phyloP scores from a whole-genome alignment of 2,329 filamentous ascomycete genomes.

The Nemania bipapillata region DNA sequence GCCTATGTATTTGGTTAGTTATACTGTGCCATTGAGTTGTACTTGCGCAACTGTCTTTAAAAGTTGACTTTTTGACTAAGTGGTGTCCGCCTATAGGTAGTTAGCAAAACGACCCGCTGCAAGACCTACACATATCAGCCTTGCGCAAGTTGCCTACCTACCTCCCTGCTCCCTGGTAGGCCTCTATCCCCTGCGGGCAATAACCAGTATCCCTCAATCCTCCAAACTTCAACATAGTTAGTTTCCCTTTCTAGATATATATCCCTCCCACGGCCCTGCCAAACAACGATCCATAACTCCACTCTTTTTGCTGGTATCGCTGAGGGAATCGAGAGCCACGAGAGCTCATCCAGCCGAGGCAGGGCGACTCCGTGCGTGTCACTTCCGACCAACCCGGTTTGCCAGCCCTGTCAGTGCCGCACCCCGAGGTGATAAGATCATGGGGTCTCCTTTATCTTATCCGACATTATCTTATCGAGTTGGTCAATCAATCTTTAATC shows the following conservation, averaged over 20 bases:
- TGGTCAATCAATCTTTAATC: conserved; percentile 2
- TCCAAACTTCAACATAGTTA: too few relatives aligned
- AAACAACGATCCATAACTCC: neutral
- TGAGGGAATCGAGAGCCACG: neutral
- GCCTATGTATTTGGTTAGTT: too few relatives aligned
- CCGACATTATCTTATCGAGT: conserved; percentile 26
- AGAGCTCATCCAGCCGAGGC: neutral
- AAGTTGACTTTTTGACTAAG: too few relatives aligned
- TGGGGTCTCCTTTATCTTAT: conserved; percentile 11
- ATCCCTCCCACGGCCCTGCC: neutral
- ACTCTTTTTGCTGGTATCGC: neutral
- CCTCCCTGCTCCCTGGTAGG: too few relatives aligned
- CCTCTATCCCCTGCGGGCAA: too few relatives aligned
- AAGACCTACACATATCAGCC: too few relatives aligned
- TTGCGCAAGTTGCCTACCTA: too few relatives aligned
- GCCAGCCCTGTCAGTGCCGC: conserved; percentile 8
- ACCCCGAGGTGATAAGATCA: neutral
- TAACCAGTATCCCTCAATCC: too few relatives aligned
- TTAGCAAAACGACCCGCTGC: too few relatives aligned
- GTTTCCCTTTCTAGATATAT: neutral
- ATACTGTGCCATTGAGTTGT: too few relatives aligned
- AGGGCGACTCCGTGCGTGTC: neutral
- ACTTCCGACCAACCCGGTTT: neutral
- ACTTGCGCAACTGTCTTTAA: too few relatives aligned
- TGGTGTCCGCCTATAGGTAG: too few relatives aligned